Evolutionary conservation across 163 green algal genomes (phyloP), one percentile per base, ranked within the genome.

Genomic region (Prototheca wickerhamii): DNA sequence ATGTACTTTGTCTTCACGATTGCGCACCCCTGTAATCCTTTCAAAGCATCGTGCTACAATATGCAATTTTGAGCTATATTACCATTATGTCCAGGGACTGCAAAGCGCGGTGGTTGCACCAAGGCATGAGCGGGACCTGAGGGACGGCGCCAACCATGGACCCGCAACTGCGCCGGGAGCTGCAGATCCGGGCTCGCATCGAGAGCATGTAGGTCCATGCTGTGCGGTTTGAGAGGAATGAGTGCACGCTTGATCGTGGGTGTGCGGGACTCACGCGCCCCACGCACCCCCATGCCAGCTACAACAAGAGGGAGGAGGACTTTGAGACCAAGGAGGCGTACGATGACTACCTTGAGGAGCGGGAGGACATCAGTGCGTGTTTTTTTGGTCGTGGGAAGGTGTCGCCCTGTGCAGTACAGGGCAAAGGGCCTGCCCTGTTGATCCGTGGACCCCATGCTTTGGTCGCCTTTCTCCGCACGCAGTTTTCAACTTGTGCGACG

Each of bases 361-460:
- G 64, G 18, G 76, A 84, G 53, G 76, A 84, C 62, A 82, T 84
- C 61, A 81, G 76, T 83, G 55, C 65, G 75, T 43, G 0, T 25
- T 50, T 25, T 12, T 53, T 53, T 25, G 6, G 18, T 23, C 44
- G 6, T 53, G 44, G 18, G 21, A 53, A 21, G 37, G 10, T 46
- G 10, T 46, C 37, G 37, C 10, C 37, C 10, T 21, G 10, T 46
- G 37, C 10, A 21, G 10, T 21, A 46, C 8, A 46, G 12, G 30
- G n/a, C n/a, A 32, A 28, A 18, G 17, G 43, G 30, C 23, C 44
- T 17, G 17, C 33, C 29, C n/a, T n/a, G n/a, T n/a, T n/a, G n/a
- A n/a, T n/a, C n/a, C n/a, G n/a, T n/a, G n/a, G n/a, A n/a, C n/a
- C n/a, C n/a, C n/a, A n/a, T n/a, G n/a, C n/a, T n/a, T n/a, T n/a